These are phyloP conservation scores for Pueraria montana DNA, from an alignment of 306 rosid species.

Conservation along the genomic window DNA sequence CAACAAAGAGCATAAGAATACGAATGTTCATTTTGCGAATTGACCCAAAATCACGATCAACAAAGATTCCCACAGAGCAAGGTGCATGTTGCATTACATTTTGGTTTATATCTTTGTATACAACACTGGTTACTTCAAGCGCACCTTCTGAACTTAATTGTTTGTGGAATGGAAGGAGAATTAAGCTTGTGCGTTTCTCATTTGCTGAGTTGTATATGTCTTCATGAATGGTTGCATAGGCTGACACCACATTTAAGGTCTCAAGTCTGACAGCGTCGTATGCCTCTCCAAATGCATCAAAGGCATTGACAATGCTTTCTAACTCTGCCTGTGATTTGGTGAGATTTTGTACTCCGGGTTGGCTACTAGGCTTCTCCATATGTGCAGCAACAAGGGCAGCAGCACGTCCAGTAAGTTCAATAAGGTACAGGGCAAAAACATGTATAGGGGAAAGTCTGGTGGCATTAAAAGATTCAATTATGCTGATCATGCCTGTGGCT, in stretches of 20 bases:
- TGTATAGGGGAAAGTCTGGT: constrained; percentile 46
- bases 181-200: constrained; percentile 44
- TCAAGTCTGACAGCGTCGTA: constrained; percentile 43
- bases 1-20: constrained; percentile 49
- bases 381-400: constrained; percentile 51
- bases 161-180: constrained; percentile 55
- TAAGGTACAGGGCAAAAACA: constrained; percentile 49
- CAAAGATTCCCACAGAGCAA: constrained; percentile 54
- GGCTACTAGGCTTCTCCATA: constrained; percentile 1
- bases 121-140: constrained; percentile 23
- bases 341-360: constrained; percentile 37
- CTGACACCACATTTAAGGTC: constrained; percentile 41
- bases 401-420: constrained; percentile 53
- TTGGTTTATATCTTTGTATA: constrained; percentile 40
- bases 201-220: constrained; percentile 43
- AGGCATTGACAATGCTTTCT: constrained; percentile 30
- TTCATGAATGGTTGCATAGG: constrained; percentile 53
- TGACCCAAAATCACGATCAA: constrained; percentile 43
- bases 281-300: constrained; percentile 35
- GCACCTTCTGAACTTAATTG: constrained; percentile 16
- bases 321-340: constrained; percentile 45
- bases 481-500: constrained; percentile 36
- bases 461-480: constrained; percentile 47
- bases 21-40: not conserved
- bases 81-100: constrained; percentile 46